Evolutionary conservation across 176 grass and related monocot species (phyloP).

Genomic region (Eleusine indica): DNA sequence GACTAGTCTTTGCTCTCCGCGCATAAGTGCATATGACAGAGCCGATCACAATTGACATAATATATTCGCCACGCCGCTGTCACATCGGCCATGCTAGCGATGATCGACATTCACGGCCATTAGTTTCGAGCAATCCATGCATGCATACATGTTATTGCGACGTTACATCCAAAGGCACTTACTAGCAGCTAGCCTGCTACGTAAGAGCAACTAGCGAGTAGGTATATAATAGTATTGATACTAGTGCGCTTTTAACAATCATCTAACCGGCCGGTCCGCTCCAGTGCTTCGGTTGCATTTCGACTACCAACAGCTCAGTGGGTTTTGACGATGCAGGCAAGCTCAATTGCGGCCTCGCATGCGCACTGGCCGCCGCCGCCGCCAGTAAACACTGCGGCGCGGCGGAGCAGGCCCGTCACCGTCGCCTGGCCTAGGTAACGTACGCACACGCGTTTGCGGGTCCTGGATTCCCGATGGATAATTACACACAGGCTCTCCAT

Average conservation of each 20-base stretch:
- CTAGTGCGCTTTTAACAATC: slow-evolving; percentile 38
- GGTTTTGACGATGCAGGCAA: slow-evolving; percentile 26
- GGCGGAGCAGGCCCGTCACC: neutral
- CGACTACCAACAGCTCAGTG: slow-evolving; percentile 32
- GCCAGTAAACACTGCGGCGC: neutral
- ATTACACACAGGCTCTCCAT: neutral
- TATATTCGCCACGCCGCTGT: too few relatives aligned
- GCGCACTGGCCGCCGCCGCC: neutral
- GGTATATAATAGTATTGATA: neutral
- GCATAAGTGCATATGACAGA: too few relatives aligned
- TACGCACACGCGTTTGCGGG: neutral
- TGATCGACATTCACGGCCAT: too few relatives aligned
- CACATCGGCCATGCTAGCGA: too few relatives aligned
- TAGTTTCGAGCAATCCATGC: too few relatives aligned
- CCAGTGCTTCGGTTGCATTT: slow-evolving; percentile 13
- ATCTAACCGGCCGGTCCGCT: neutral
- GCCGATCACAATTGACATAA: too few relatives aligned
- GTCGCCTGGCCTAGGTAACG: neutral
- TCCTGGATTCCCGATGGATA: neutral
- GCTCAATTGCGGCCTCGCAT: slow-evolving; percentile 18
- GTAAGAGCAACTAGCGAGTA: neutral
- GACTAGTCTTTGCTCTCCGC: too few relatives aligned
- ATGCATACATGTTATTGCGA: neutral
- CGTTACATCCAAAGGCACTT: slow-evolving; percentile 33
- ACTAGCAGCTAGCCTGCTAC: neutral